phyloP scores from a whole-genome alignment of 2,329 filamentous ascomycete species.

The Albophoma yamanashiensis region DNA sequence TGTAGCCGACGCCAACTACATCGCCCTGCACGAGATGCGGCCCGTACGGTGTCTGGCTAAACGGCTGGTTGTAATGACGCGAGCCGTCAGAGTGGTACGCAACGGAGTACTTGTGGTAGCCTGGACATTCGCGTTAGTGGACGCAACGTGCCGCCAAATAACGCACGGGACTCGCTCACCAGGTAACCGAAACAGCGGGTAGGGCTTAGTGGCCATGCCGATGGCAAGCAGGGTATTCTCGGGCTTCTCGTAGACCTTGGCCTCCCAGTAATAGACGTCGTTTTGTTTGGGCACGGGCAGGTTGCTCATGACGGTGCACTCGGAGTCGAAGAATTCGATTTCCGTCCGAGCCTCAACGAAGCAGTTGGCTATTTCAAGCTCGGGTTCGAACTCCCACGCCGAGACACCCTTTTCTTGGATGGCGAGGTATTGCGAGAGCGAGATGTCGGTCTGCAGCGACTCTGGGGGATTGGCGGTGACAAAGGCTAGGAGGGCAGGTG shows the following conservation, averaged over 20 bases:
- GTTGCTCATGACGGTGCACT: conserved; percentile 95
- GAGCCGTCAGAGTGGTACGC: conserved; percentile 84
- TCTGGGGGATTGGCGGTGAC: conserved; percentile 90
- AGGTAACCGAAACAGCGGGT: conserved; percentile 86
- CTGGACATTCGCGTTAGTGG: conserved; percentile 22
- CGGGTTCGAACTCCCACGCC: conserved; percentile 99
- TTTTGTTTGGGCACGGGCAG: conserved; percentile 96
- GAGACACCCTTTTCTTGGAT: conserved; percentile 99
- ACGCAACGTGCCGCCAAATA: neutral
- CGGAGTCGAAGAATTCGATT: conserved; percentile 97
- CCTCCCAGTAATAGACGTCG: conserved; percentile 99
- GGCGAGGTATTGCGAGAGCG: conserved; percentile 89
- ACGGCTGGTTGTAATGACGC: conserved; percentile 88
- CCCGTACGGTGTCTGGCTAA: conserved; percentile 67
- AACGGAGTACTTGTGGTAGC: conserved; percentile 85
- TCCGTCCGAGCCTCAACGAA: conserved; percentile 95
- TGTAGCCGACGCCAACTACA: conserved; percentile 90
- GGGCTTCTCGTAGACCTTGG: conserved; percentile 96
- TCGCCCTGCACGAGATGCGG: conserved; percentile 85
- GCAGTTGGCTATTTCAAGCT: conserved; percentile 96
- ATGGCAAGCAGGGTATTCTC: conserved; percentile 80
- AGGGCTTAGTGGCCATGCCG: conserved; percentile 93
- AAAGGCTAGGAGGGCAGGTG: conserved; percentile 52
- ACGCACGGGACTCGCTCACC: conserved; percentile 43
- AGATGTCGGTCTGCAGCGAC: conserved; percentile 92